Evolutionary conservation across 345 rosid species (phyloP).

Genomic region (Eucalyptus cloeziana): DNA sequence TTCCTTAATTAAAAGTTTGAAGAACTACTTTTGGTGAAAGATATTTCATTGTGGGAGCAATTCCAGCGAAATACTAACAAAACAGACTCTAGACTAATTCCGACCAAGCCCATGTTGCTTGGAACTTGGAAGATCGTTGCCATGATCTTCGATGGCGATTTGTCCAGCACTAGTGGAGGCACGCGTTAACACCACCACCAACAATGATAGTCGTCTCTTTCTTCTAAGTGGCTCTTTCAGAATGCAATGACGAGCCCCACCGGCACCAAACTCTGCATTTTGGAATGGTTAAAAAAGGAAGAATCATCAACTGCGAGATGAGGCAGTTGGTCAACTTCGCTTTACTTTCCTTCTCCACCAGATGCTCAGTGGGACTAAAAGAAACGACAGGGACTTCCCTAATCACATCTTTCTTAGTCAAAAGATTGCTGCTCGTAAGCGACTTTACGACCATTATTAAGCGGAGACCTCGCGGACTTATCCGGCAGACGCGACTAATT

Average conservation of each 20-base stretch:
- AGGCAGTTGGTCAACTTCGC: background rate
- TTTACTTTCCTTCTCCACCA: background rate
- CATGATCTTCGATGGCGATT: background rate
- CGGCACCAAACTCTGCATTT: background rate
- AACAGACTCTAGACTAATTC: background rate
- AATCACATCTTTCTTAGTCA: background rate
- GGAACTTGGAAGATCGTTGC: background rate
- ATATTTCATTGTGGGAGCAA: rapidly evolving
- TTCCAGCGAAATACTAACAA: rapidly evolving
- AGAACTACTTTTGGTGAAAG: background rate
- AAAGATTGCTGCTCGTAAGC: background rate
- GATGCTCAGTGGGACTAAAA: background rate
- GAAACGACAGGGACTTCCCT: background rate
- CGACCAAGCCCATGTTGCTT: background rate
- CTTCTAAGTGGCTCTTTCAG: background rate
- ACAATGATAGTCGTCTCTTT: background rate
- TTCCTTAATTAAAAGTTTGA: no score
- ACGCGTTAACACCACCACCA: background rate
- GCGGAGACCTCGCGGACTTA: background rate
- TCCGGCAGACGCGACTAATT: background rate
- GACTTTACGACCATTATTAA: background rate
- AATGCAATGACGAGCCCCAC: background rate
- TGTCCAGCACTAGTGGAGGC: background rate
- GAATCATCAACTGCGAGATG: background rate
- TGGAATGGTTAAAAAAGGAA: background rate